A percentile compares a stretch with the other conserved stretches of the same genome.
Conservation (phyloP, 768 basidiomycete genomes). For the Pisolithus tinctorius region DNA sequence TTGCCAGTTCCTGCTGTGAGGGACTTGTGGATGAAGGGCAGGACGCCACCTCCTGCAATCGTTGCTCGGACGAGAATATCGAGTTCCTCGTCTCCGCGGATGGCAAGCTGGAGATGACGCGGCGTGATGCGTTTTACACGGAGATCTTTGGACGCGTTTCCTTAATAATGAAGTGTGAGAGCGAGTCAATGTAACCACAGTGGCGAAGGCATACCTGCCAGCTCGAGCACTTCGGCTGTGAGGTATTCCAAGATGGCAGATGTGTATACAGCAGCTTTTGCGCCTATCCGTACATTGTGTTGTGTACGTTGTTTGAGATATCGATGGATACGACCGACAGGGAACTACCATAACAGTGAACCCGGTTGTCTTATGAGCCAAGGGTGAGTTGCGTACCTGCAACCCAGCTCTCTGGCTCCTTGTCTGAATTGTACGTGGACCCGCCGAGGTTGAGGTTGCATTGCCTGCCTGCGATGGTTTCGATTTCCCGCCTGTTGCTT, state of each 20-base stretch:
- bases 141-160: slow-evolving; percentile 97
- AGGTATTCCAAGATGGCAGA: slow-evolving; percentile 94
- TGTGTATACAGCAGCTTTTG: slow-evolving; percentile 98
- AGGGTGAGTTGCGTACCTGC: slow-evolving; percentile 45
- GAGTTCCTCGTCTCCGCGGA: slow-evolving; percentile 96
- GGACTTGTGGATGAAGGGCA: slow-evolving; percentile 86
- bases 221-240: slow-evolving; percentile 92
- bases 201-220: slow-evolving; percentile 61
- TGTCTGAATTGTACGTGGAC: slow-evolving; percentile 45
- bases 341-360: slow-evolving; percentile 50
- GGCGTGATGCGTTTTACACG: slow-evolving; percentile 96
- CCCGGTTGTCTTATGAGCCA: too few species aligned
- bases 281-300: slow-evolving; percentile 91
- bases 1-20: slow-evolving; percentile 50
- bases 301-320: slow-evolving; percentile 89
- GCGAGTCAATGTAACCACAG: too few species aligned
- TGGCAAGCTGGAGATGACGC: slow-evolving; percentile 91
- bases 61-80: slow-evolving; percentile 91
- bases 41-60: slow-evolving; percentile 83
- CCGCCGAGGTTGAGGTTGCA: slow-evolving; percentile 3
- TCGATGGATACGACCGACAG: slow-evolving; percentile 96
- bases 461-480: slow-evolving; percentile 27
- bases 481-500: slow-evolving; percentile 57
- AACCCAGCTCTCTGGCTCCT: slow-evolving; percentile 82
- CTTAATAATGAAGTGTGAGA: slow-evolving; percentile 30